phyloP scores from a whole-genome alignment of 2,329 filamentous ascomycete genomes.

The Aspergillus japonicus region DNA sequence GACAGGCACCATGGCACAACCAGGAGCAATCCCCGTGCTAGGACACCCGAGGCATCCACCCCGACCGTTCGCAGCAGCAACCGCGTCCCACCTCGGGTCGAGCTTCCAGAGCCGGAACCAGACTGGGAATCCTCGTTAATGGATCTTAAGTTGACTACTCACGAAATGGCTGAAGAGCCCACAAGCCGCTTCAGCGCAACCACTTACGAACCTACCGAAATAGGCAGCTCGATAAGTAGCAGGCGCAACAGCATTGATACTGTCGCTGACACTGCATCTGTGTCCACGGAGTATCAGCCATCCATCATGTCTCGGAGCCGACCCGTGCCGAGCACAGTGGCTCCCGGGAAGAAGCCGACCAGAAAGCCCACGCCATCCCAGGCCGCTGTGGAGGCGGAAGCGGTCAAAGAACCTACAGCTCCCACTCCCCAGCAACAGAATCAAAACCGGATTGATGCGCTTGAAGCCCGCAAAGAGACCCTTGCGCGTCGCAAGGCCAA shows the following conservation, averaged over 20 bases:
- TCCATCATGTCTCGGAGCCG: conserved; percentile 45
- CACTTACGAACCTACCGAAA: conserved; percentile 58
- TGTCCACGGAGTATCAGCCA: conserved; percentile 30
- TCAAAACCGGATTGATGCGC: conserved; percentile 63
- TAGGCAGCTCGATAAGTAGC: conserved; percentile 36
- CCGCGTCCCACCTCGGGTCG: conserved; percentile 23
- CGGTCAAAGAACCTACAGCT: conserved; percentile 58
- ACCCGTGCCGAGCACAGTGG: conserved; percentile 33
- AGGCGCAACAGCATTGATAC: conserved; percentile 28
- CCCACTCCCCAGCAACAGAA: conserved; percentile 61
- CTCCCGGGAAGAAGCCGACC: conserved; percentile 34
- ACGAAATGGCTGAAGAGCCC: conserved; percentile 47
- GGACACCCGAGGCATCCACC: conserved; percentile 11
- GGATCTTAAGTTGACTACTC: conserved; percentile 38
- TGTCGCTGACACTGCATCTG: conserved; percentile 32
- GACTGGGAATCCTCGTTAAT: conserved; percentile 34
- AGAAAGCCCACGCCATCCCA: conserved; percentile 46
- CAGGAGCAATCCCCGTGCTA: conserved; percentile 35
- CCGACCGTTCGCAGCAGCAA: conserved; percentile 13
- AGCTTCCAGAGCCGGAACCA: conserved; percentile 26
- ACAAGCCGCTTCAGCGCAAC: conserved; percentile 64
- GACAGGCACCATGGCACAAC: conserved; percentile 20
- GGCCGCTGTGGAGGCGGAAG: conserved; percentile 20
- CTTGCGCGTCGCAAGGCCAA: conserved; percentile 68
- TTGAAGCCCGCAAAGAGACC: conserved; percentile 65